Percentiles rank a stretch among this genome's conserved stretches.
These are phyloP conservation scores for Alternaria ethzedia DNA, from an alignment of 2,329 filamentous ascomycete genomes.

Conservation along the genomic window DNA sequence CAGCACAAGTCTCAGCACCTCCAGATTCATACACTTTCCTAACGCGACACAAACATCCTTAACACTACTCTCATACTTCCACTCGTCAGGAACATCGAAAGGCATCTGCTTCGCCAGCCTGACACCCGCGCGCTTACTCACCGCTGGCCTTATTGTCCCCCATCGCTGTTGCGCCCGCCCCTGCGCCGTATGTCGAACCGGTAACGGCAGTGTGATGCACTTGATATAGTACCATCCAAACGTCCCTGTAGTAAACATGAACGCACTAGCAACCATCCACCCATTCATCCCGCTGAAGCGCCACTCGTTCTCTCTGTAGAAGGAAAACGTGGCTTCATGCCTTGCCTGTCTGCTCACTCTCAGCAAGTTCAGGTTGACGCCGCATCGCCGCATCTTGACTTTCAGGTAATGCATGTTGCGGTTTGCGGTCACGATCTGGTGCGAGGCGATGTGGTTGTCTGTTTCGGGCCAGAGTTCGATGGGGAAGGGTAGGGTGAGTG, in stretches of 20 bases:
- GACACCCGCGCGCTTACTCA: not conserved
- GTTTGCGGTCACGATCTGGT: not conserved
- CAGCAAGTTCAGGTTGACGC: not conserved
- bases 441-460: not conserved
- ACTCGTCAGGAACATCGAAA: not conserved
- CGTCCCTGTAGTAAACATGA: not conserved
- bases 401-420: not conserved
- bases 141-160: not conserved
- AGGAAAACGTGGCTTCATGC: not conserved
- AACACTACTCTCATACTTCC: not conserved
- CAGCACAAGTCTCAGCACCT: not conserved
- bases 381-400: not conserved
- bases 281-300: not conserved
- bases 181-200: not conserved
- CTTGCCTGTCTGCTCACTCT: not conserved
- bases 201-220: not conserved
- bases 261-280: not conserved
- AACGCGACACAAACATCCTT: not conserved
- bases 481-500: not conserved
- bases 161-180: not conserved
- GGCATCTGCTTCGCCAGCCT: not conserved
- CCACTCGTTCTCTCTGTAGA: not conserved
- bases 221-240: not conserved
- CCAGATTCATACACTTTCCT: not conserved
- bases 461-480: not conserved